Base-by-base conservation (phyloP, 1,139 yeast genomes). In the Nadsonia starkeyi-henricii region DNA sequence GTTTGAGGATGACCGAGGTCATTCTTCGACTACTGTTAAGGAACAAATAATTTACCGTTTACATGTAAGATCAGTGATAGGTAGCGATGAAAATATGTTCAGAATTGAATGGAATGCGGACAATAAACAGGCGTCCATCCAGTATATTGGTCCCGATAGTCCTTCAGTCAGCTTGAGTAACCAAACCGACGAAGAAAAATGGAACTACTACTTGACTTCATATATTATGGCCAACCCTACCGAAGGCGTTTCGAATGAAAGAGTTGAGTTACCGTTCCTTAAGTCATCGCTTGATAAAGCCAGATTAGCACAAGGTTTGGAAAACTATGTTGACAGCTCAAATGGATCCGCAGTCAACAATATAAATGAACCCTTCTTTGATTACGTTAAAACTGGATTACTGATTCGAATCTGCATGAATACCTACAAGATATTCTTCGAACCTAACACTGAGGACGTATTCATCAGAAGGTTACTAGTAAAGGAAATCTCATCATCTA, bases 201-300 rank as follows among this genome's bases (percentile, higher is more conserved):
- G 95, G 82, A 89, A 86, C 62, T 89, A 91, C 65, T 91, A 93
- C 61, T 75, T 91, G 48, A 91, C 97, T 0, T 84, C 95, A 46
- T 91, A 83, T 64, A 77, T 91, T 46, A 83, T 91, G 85, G 83
- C 95, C 5, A 94, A 86, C 58, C 97, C 98, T 42, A 91, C 99
- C 1, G 98, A 91, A 65, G 97, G 97, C 33, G 84, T 93, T 20
- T 81, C 89, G n/a, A 79, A 85, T n/a, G 79, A 84, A 36, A 78
- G 77, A 53, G 73, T 86, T 49, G 73, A 73, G 52, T 71, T 83
- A 68, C 95, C 95, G 45, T 85, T 85, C 63, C 68, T 82, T 50
- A 81, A 78, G 55, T 54, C 63, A 28, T 57, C 55, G 41, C 69
- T 80, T 43, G 77, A 75, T 23, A 78, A 70, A 36, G 57, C 9